These are phyloP conservation scores for Paramecium sexaurelia DNA, from an alignment of 73 alveolate species.

Conservation along the genomic window DNA sequence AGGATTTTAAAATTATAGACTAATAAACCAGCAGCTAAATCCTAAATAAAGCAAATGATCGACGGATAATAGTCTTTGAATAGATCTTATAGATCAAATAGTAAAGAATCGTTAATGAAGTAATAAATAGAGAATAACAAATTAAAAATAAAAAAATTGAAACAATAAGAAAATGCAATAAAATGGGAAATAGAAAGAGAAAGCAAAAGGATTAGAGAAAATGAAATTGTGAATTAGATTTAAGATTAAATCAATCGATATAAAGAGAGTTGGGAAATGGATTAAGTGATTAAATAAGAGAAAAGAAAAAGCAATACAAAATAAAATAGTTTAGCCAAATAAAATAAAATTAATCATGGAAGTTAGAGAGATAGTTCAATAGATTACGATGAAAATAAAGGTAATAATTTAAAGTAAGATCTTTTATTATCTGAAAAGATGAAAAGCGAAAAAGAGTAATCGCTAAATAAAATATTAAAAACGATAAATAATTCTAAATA, in stretches of 20 bases:
- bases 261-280: neutral
- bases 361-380: neutral
- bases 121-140: slow-evolving; percentile 10
- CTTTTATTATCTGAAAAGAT: neutral
- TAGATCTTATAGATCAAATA: slow-evolving; percentile 18
- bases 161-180: neutral
- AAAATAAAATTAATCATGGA: neutral
- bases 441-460: neutral
- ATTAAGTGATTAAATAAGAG: neutral
- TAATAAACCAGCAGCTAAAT: neutral
- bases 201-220: neutral
- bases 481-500: neutral
- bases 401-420: neutral
- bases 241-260: slow-evolving; percentile 32
- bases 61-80: neutral
- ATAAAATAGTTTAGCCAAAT: neutral
- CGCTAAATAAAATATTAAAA: neutral
- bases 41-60: neutral
- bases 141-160: neutral
- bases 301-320: neutral
- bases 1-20: neutral
- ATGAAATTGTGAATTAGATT: neutral
- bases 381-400: neutral
- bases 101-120: slow-evolving; percentile 5
- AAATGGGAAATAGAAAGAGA: slow-evolving; percentile 47